Base-by-base conservation (phyloP, 1,284 basidiomycete species). In the Ustilago crameri region DNA sequence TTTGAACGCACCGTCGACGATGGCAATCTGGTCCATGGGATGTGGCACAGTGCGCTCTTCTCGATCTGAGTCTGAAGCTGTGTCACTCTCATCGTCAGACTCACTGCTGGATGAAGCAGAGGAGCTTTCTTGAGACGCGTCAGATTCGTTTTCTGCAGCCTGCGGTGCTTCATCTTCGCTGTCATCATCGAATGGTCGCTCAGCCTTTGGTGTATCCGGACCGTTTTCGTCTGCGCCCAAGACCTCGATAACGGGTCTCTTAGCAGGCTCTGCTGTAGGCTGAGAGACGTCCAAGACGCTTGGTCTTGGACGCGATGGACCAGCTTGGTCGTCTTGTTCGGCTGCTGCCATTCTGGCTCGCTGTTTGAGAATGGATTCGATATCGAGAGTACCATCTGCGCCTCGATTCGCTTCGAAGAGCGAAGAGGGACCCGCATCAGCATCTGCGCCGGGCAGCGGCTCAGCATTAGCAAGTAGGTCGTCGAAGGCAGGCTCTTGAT, bases 311-410 rank as follows among this genome's bases (percentile, higher is more conserved):
- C n/a, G 24, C 8, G 59, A 63, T 20, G 51, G 44, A 0, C 32
- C 38, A 17, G 62, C 23, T 35, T 46, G 48, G 35, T 51, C 22
- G n/a, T 41, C 34, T 1, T 52, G 42, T 5, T 57, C 53, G 44
- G 38, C 5, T 2, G 64, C 35, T 18, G 60, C 57, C 42, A 67
- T 52, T 34, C 26, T 48, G 3, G 64, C 70, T 10, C 70, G 63
- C 30, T 68, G 64, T 15, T 67, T 51, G 9, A 73, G 70, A 37
- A 73, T 65, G 24, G 48, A 48, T 35, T 68, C 59, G 40, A 73
- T 67, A 44, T 73, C 56, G 26, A 73, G 51, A 10, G 64, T 50
- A 32, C 70, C 70, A 34, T 73, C 64, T 15, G 52, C 30, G 37
- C 48, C 50, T 22, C 57, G 56, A 49, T 60, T 51, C 20, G 59